A percentile compares a stretch with the other conserved stretches of the same genome.
phyloP scores from a whole-genome alignment of 2,329 filamentous ascomycete genomes.

The Reticulascus tulasneorum region DNA sequence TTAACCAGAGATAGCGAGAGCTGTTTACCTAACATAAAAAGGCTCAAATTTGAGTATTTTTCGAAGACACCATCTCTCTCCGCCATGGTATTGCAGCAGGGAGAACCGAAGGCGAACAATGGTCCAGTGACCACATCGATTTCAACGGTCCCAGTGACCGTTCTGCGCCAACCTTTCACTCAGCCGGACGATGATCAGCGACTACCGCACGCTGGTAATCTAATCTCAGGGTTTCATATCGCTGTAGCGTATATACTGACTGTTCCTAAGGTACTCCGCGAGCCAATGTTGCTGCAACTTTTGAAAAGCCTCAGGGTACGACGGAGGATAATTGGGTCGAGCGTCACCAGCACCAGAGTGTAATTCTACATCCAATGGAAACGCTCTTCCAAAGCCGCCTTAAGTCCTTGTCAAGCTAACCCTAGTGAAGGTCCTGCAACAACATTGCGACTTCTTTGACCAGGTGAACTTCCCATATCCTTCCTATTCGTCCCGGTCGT shows the following conservation, averaged over 20 bases:
- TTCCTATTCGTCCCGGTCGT: too few relatives aligned
- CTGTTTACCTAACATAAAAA: too few relatives aligned
- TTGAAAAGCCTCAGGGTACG: constrained; percentile 29
- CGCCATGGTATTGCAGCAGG: too few relatives aligned
- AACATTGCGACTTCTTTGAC: constrained; percentile 39
- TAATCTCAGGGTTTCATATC: not conserved
- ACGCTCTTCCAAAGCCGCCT: too few relatives aligned
- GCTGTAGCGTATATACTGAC: not conserved
- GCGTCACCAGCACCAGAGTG: constrained; percentile 26
- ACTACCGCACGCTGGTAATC: constrained; percentile 21
- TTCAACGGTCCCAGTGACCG: constrained; percentile 19
- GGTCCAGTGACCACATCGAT: constrained; percentile 7
- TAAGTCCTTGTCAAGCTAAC: not conserved
- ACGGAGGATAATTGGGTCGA: constrained; percentile 25
- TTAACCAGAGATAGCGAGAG: too few relatives aligned
- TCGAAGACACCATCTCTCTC: too few relatives aligned
- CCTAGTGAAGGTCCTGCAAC: constrained; percentile 25
- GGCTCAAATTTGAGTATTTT: too few relatives aligned
- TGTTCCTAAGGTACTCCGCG: constrained; percentile 23
- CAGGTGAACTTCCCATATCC: constrained; percentile 4
- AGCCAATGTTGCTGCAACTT: constrained; percentile 29
- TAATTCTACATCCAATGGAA: not conserved
- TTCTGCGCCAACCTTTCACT: constrained; percentile 22
- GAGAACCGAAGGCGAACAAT: too few relatives aligned
- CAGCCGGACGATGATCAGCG: constrained; percentile 22